These are phyloP conservation scores for Tylopilus balloui DNA, from an alignment of 768 basidiomycete genomes.

Conservation along the genomic window DNA sequence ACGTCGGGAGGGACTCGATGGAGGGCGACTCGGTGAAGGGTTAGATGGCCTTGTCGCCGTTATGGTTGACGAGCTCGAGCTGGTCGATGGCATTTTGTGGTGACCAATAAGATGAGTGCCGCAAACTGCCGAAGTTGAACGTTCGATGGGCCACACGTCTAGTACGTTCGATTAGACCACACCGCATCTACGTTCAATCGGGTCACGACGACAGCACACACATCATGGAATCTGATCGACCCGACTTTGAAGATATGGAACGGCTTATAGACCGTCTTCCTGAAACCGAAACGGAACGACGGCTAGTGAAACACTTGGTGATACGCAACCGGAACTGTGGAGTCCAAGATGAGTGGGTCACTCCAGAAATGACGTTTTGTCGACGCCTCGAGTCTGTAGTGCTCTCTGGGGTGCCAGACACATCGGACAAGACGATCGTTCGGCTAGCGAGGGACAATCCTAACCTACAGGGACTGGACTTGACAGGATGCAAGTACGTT, in stretches of 20 bases:
- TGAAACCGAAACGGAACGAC: conserved; percentile 50
- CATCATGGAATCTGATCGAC: conserved; percentile 19
- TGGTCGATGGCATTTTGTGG: conserved; percentile 32
- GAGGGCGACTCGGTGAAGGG: conserved; percentile 33
- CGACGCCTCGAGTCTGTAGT: conserved; percentile 64
- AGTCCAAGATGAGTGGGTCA: conserved; percentile 59
- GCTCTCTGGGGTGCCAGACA: conserved; percentile 62
- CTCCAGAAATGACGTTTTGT: conserved; percentile 50
- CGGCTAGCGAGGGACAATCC: conserved; percentile 57
- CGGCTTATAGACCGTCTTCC: conserved; percentile 59
- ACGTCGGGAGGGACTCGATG: conserved; percentile 48
- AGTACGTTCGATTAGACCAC: background rate
- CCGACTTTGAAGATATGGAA: conserved; percentile 49
- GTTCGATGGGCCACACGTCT: background rate
- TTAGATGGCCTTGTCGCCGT: conserved; percentile 35
- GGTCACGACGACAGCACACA: conserved; percentile 3
- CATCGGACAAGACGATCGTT: conserved; percentile 66
- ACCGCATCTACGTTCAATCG: background rate
- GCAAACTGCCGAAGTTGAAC: conserved; percentile 24
- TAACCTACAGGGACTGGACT: conserved; percentile 69
- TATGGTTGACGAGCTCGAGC: conserved; percentile 49
- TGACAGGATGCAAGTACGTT: conserved; percentile 69
- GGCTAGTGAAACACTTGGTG: conserved; percentile 55
- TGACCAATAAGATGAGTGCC: background rate
- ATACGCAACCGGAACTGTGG: conserved; percentile 39